Evolutionary conservation across 768 basidiomycete genomes (phyloP).

Genomic region (Saitozyma podzolica): DNA sequence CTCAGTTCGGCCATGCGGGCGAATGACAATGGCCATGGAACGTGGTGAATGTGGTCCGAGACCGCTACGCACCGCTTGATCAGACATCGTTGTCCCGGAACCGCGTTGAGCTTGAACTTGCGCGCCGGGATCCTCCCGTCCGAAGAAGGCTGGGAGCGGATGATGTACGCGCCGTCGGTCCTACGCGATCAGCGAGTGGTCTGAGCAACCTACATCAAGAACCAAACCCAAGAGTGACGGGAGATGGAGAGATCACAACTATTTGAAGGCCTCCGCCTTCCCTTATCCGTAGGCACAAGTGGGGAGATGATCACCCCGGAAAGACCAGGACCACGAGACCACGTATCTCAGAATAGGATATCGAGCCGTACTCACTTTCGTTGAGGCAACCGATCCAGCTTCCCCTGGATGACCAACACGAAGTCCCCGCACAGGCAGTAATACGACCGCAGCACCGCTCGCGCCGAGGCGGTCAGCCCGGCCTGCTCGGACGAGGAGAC

Average conservation of each 20-base stretch:
- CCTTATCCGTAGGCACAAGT: not conserved
- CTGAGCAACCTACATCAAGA: slow-evolving; percentile 61
- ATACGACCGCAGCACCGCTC: slow-evolving; percentile 52
- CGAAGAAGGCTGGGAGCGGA: slow-evolving; percentile 69
- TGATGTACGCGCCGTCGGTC: slow-evolving; percentile 76
- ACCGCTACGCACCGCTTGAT: slow-evolving; percentile 68
- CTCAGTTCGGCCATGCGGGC: not conserved
- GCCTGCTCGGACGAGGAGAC: slow-evolving; percentile 74
- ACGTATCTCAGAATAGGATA: too few relatives aligned
- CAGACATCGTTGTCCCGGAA: slow-evolving; percentile 66
- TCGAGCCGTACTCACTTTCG: slow-evolving; percentile 38
- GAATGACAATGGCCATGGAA: not conserved
- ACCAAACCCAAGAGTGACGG: slow-evolving; percentile 11
- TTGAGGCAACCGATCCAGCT: slow-evolving; percentile 48
- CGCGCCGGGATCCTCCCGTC: slow-evolving; percentile 59
- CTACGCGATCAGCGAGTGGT: slow-evolving; percentile 57
- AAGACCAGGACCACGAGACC: not conserved
- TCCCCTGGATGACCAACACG: slow-evolving; percentile 52
- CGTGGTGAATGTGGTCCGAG: not conserved
- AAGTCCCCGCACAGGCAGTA: slow-evolving; percentile 55
- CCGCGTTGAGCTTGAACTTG: slow-evolving; percentile 84
- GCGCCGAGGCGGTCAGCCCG: slow-evolving; percentile 41
- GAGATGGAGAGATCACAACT: not conserved
- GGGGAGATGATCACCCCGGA: not conserved
- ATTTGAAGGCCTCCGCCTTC: slow-evolving; percentile 8